Base-by-base conservation (phyloP, 495 filamentous ascomycete genomes). In the Wilcoxina mikolae region DNA sequence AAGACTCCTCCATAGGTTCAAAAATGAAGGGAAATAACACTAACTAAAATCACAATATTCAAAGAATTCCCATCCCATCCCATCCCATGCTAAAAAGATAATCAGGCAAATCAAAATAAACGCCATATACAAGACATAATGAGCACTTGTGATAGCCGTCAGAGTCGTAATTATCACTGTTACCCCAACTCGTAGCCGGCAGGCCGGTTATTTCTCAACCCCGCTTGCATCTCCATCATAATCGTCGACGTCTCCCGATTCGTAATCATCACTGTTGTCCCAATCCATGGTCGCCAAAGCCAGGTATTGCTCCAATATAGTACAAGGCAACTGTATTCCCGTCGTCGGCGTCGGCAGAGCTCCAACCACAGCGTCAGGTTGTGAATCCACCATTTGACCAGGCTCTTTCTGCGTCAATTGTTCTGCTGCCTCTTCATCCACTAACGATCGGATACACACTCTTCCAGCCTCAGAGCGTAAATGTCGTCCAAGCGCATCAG, bases 391-490 rank as follows among this genome's bases (percentile, higher is more conserved):
- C 39, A 45, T 44, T 9, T 9, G n/a, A 66, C 64, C 18, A 45
- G 71, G 70, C 59, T 76, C 74, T 68, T 72, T 70, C 45, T 69
- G 17, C 58, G 53, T 22, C 68, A 70, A 31, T 71, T 68, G 61
- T 11, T 95, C 87, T 23, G 80, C 72, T 18, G 81, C 80, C 64
- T 95, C 89, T 67, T 94, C 88, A 49, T 94, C 93, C 9, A 96
- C 74, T 2, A 98, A 73, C 3, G 91, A 87, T 59, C 93, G 94
- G 68, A 98, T 98, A 67, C 91, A 98, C 41, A 94, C 84, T 3
- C 91, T 78, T 9, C 91, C 91, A 2, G 91, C 93, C 70, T 98
- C 91, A 11, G 85, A 90, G 46, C 91, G 76, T 76, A 98, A 98
- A 68, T 98, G 91, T 15, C 91, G 80, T 15, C 91, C 91, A 2